phyloP scores from a whole-genome alignment of 805 yeast genomes.

The Millerago galiae region DNA sequence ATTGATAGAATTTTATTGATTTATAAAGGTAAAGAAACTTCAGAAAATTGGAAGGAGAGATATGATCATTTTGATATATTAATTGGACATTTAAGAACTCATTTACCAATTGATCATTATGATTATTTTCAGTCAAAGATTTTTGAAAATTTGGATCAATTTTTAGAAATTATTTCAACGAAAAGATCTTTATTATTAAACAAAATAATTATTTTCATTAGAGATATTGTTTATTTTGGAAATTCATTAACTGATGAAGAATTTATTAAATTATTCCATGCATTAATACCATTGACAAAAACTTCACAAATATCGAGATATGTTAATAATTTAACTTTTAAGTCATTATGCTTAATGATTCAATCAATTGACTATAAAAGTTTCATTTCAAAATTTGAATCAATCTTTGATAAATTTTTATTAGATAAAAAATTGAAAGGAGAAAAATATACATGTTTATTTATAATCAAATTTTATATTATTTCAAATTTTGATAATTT shows the following conservation, averaged over 20 bases:
- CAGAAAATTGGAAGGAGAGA: slow-evolving; percentile 19
- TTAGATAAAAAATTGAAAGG: slow-evolving; percentile 13
- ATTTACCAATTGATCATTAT: slow-evolving; percentile 10
- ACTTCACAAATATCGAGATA: slow-evolving; percentile 13
- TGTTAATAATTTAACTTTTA: slow-evolving; percentile 11
- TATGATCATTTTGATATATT: slow-evolving; percentile 14
- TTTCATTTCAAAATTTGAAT: slow-evolving; percentile 15
- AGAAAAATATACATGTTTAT: slow-evolving; percentile 20
- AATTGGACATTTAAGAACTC: slow-evolving; percentile 17
- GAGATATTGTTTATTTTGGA: slow-evolving; percentile 21
- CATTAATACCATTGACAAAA: slow-evolving; percentile 19
- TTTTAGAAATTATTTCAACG: slow-evolving; percentile 14
- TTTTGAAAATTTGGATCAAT: slow-evolving; percentile 10
- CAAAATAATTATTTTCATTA: slow-evolving; percentile 16
- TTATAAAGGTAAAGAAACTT: slow-evolving; percentile 15
- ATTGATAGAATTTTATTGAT: slow-evolving; percentile 8
- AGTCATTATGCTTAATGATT: slow-evolving; percentile 22
- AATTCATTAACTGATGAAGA: slow-evolving; percentile 10
- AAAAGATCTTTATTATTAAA: slow-evolving; percentile 13
- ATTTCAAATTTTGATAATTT: slow-evolving; percentile 6
- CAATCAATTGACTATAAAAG: slow-evolving; percentile 15
- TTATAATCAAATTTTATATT: slow-evolving; percentile 20
- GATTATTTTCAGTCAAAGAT: slow-evolving; percentile 12
- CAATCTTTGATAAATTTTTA: slow-evolving; percentile 12
- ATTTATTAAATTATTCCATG: slow-evolving; percentile 13